Conservation (phyloP, 768 basidiomycete genomes). For the Phaeotremella skinneri region DNA sequence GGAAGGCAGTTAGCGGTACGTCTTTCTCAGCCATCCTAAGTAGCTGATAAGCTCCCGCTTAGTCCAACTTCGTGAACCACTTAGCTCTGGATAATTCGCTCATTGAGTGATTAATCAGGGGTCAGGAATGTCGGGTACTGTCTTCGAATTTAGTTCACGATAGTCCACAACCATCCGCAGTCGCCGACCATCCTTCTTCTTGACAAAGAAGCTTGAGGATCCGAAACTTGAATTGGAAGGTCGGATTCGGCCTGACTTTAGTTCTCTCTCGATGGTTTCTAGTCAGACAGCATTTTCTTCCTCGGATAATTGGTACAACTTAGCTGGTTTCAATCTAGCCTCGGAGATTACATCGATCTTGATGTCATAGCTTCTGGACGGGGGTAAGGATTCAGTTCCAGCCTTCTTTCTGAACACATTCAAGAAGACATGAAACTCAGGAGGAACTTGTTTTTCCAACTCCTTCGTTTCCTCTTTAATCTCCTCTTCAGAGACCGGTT, state of each 20-base stretch:
- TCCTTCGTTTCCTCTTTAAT: not conserved
- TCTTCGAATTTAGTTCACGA: not conserved
- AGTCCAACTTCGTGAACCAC: conserved; percentile 30
- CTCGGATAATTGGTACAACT: conserved; percentile 7
- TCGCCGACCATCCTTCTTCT: conserved; percentile 4
- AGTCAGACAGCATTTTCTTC: conserved; percentile 4
- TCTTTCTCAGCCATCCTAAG: conserved; percentile 35
- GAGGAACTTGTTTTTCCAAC: conserved; percentile 1
- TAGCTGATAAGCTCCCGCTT: conserved; percentile 32
- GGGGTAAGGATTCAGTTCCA: conserved; percentile 11
- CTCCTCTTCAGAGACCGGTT: not conserved
- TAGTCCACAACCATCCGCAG: conserved; percentile 7
- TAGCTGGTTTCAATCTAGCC: conserved; percentile 3
- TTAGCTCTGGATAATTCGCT: conserved; percentile 16
- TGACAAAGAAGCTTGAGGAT: conserved; percentile 3
- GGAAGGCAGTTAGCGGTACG: conserved; percentile 52
- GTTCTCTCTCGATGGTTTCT: conserved; percentile 12
- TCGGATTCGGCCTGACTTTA: not conserved
- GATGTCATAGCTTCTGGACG: conserved; percentile 12
- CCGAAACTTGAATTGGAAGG: not conserved
- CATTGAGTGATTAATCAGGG: conserved; percentile 17
- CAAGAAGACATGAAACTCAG: conserved; percentile 7
- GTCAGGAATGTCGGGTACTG: conserved; percentile 23
- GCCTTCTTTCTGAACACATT: conserved; percentile 10
- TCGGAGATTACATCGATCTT: conserved; percentile 5